A percentile compares a stretch with the other conserved stretches of the same genome.
Evolutionary conservation across 2,329 filamentous ascomycete genomes (phyloP).

Genomic region (Beauveria australis): DNA sequence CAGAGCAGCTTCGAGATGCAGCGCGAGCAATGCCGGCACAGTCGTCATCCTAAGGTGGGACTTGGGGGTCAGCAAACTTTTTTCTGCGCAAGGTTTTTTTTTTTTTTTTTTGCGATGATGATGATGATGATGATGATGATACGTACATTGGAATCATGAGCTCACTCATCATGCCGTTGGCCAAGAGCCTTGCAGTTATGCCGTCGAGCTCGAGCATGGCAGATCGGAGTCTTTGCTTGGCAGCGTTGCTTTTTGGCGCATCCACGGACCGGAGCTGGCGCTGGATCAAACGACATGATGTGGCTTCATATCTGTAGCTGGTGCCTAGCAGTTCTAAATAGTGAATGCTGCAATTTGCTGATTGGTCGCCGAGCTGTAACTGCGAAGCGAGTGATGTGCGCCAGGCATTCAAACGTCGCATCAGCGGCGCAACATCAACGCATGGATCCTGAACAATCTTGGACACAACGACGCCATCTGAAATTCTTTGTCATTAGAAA

Average conservation of each 20-base stretch:
- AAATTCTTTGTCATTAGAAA: not conserved
- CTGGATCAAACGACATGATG: not conserved
- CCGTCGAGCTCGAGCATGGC: conserved; percentile 7
- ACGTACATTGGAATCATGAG: not conserved
- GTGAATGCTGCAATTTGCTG: not conserved
- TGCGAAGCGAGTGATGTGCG: not conserved
- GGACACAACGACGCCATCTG: not conserved
- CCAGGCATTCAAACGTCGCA: not conserved
- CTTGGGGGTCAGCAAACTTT: not conserved
- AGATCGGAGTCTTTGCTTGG: not conserved
- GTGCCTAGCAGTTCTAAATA: not conserved
- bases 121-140: no score
- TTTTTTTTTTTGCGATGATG: no score
- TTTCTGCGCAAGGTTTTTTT: not conserved
- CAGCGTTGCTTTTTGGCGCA: not conserved
- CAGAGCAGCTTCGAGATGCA: conserved; percentile 4
- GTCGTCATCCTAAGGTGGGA: not conserved
- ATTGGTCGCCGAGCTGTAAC: not conserved
- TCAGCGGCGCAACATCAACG: not conserved
- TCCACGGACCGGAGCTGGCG: not conserved
- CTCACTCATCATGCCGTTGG: not conserved
- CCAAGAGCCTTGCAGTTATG: not conserved
- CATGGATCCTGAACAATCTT: not conserved
- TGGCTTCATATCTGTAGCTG: conserved; percentile 7
- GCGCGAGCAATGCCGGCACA: not conserved